Evolutionary conservation across 2,329 filamentous ascomycete species (phyloP).

Genomic region (Gaeumannomyces tritici): DNA sequence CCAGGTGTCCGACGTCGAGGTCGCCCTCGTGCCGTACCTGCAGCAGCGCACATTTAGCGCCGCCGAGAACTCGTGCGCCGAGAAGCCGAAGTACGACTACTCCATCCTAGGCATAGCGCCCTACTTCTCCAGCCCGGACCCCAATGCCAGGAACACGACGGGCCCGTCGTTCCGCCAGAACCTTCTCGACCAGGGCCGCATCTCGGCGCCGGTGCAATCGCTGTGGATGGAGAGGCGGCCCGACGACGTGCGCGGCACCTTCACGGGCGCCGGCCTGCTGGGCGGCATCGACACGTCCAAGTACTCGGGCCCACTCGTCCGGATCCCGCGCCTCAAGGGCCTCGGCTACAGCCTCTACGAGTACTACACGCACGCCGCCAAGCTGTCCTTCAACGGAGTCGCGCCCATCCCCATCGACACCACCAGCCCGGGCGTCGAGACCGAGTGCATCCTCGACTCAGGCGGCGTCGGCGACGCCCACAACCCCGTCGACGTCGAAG

Average conservation of each 20-base stretch:
- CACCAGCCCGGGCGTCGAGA: background rate
- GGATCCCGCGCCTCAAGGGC: background rate
- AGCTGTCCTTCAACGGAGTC: background rate
- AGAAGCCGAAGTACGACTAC: background rate
- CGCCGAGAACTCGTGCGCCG: background rate
- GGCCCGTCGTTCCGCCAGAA: slow-evolving; percentile 1
- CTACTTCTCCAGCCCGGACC: background rate
- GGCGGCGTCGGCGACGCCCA: slow-evolving; percentile 1
- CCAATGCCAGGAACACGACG: background rate
- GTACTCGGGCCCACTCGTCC: background rate
- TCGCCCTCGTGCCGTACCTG: background rate
- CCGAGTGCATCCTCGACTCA: background rate
- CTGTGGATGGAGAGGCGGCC: background rate
- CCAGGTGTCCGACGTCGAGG: background rate
- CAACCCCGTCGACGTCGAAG: background rate
- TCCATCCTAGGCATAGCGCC: background rate
- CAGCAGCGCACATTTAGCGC: background rate
- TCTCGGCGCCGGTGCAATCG: background rate
- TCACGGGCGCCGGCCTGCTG: background rate
- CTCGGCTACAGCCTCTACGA: background rate
- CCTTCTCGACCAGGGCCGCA: slow-evolving; percentile 1
- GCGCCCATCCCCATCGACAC: background rate
- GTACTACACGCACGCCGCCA: background rate
- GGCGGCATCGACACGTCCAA: slow-evolving; percentile 2
- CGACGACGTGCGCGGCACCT: background rate